Evolutionary conservation across 2,329 filamentous ascomycete genomes (phyloP).

Genomic region (Pyricularia sp.): DNA sequence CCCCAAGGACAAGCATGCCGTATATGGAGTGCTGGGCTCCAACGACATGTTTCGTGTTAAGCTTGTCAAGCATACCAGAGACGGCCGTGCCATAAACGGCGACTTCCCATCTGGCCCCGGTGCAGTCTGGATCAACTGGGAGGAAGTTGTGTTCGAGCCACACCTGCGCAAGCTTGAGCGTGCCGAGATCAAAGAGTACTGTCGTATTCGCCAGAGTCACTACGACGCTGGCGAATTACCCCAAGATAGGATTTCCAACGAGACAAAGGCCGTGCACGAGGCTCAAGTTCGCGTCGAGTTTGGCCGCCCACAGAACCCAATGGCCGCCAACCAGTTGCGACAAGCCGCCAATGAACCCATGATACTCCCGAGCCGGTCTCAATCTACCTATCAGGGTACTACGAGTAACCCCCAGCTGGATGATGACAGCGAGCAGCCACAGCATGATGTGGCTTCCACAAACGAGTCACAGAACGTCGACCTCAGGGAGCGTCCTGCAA

Average conservation of each 20-base stretch:
- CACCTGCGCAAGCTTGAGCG: slow-evolving; percentile 38
- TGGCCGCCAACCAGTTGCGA: slow-evolving; percentile 1
- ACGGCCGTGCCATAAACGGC: slow-evolving; percentile 42
- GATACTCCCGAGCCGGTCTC: neutral
- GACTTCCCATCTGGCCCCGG: slow-evolving; percentile 49
- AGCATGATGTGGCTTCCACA: neutral
- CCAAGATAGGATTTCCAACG: slow-evolving; percentile 35
- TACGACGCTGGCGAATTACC: slow-evolving; percentile 38
- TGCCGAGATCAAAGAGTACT: slow-evolving; percentile 50
- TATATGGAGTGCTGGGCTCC: slow-evolving; percentile 47
- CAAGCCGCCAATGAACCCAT: neutral
- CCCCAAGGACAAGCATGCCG: slow-evolving; percentile 42
- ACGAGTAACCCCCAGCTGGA: slow-evolving; percentile 3
- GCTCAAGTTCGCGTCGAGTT: slow-evolving; percentile 23
- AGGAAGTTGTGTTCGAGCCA: slow-evolving; percentile 45
- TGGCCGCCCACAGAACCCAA: slow-evolving; percentile 3
- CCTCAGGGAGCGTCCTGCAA: slow-evolving; percentile 4
- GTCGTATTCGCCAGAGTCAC: slow-evolving; percentile 46
- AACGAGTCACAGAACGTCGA: neutral
- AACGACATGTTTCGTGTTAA: slow-evolving; percentile 56
- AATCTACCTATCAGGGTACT: neutral
- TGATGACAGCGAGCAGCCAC: slow-evolving; percentile 9
- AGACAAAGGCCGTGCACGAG: slow-evolving; percentile 36
- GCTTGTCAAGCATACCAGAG: slow-evolving; percentile 44
- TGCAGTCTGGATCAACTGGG: slow-evolving; percentile 48